These are phyloP conservation scores for Thermothielavioides terrestris DNA, from an alignment of 495 filamentous ascomycete species.

Conservation along the genomic window DNA sequence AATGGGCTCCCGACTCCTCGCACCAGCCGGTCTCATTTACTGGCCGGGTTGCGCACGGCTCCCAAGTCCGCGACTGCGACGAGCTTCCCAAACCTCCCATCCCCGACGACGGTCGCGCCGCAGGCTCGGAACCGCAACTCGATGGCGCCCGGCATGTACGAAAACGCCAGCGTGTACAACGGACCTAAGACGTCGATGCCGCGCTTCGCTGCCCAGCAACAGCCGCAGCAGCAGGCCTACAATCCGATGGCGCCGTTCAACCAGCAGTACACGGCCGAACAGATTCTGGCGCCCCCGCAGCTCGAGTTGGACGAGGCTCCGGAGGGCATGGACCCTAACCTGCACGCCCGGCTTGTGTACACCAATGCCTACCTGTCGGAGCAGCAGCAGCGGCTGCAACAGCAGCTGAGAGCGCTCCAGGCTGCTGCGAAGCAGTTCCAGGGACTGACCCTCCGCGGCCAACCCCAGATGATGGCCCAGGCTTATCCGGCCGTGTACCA, in stretches of 20 bases:
- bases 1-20: conserved; percentile 66
- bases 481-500: conserved; percentile 39
- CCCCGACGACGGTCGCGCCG: conserved; percentile 32
- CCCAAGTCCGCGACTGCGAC: conserved; percentile 70
- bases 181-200: conserved; percentile 48
- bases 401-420: conserved; percentile 49
- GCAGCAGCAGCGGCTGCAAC: conserved; percentile 74
- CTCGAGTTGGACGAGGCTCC: conserved; percentile 59
- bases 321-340: conserved; percentile 66
- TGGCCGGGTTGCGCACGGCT: conserved; percentile 87
- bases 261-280: conserved; percentile 56
- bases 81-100: conserved; percentile 61
- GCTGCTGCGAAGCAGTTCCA: conserved; percentile 69
- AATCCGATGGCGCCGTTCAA: conserved; percentile 22
- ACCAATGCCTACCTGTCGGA: conserved; percentile 80
- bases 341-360: conserved; percentile 75
- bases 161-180: conserved; percentile 32
- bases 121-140: conserved; percentile 36
- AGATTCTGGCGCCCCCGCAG: conserved; percentile 76
- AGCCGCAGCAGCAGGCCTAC: conserved; percentile 28
- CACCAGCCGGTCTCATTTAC: conserved; percentile 87
- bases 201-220: conserved; percentile 27
- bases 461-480: conserved; percentile 36
- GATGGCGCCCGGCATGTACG: conserved; percentile 43
- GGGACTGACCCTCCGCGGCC: conserved; percentile 51